Base-by-base conservation (phyloP, 306 rosid species). In the Prunus padus region DNA sequence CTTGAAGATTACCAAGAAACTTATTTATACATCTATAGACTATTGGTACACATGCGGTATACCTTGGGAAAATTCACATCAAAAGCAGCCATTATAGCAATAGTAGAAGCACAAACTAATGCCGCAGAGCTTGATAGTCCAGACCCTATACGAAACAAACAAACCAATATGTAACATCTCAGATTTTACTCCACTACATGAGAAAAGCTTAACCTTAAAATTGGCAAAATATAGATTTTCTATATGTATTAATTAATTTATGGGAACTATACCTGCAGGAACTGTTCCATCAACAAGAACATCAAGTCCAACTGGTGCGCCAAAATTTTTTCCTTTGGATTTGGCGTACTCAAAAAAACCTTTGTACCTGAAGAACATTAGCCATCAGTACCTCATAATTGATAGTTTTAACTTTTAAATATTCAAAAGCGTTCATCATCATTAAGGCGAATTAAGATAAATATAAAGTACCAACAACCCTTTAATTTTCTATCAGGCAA, bases 71-170 rank as follows among this genome's bases (percentile, higher is more conserved):
- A 95, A 80, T 89, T 95, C 79, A 79, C 79, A 62, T 81, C 92
- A 80, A 92, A 90, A 79, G 87, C 97, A 79, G 97, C 97, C 99
- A 95, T 92, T 69, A 95, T 88, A 42, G 96, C 98, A 84, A 95
- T 95, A 20, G 97, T 92, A 69, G 99, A 82, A 73, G 99, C 88
- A 80, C 99, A 95, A 80, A 95, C 99, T 88, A 95, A 88, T 45
- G 99, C 99, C 0, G 99, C 97, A 14, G 99, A 95, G 84, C 99
- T 92, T 59, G 99, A 95, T 75, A 95, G 76, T 74, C 99, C 99
- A 23, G 99, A 95, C 52, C 99, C 99, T 95, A 75, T n/a, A 75
- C 20, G 69, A 67, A 51, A 71, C 0, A 7, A 66, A 26, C 13
- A 54, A 16, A 60, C 31, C 50, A 51, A 8, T 11, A 56, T 59